These are phyloP conservation scores for Neonectria hederae DNA, from an alignment of 2,329 filamentous ascomycete species.

Conservation along the genomic window DNA sequence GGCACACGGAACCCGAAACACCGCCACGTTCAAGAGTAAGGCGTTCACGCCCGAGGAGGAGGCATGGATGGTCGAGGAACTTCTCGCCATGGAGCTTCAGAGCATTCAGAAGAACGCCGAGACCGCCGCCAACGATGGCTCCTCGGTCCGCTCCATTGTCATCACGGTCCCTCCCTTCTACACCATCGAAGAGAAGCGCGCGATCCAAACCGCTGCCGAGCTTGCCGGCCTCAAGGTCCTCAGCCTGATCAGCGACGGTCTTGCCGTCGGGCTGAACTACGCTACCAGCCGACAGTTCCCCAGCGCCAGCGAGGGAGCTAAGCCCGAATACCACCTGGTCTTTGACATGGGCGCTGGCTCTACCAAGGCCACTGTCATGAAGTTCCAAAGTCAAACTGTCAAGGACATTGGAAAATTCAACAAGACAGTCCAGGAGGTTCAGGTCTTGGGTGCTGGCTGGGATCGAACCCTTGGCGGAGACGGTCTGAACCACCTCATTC, in stretches of 20 bases:
- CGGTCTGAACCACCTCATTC: conserved; percentile 84
- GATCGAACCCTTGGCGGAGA: conserved; percentile 92
- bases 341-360: conserved; percentile 99
- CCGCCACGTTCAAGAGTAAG: conserved; percentile 83
- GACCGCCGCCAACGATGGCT: conserved; percentile 78
- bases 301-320: conserved; percentile 80
- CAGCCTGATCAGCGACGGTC: conserved; percentile 84
- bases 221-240: conserved; percentile 89
- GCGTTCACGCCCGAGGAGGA: conserved; percentile 70
- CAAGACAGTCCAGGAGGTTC: conserved; percentile 97
- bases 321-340: conserved; percentile 90
- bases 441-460: conserved; percentile 87
- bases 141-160: conserved; percentile 80
- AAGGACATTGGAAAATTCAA: conserved; percentile 95
- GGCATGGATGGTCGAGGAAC: conserved; percentile 84
- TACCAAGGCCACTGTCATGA: conserved; percentile 87
- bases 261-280: conserved; percentile 95
- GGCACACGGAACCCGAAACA: conserved; percentile 67
- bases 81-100: conserved; percentile 95
- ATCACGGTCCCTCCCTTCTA: conserved; percentile 93
- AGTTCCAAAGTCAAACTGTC: conserved; percentile 86
- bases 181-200: conserved; percentile 88
- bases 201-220: conserved; percentile 83
- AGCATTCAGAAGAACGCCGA: conserved; percentile 92
- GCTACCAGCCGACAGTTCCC: conserved; percentile 92